Base-by-base conservation (phyloP, 495 filamentous ascomycete genomes). In the Diplogelasinospora grovesii region DNA sequence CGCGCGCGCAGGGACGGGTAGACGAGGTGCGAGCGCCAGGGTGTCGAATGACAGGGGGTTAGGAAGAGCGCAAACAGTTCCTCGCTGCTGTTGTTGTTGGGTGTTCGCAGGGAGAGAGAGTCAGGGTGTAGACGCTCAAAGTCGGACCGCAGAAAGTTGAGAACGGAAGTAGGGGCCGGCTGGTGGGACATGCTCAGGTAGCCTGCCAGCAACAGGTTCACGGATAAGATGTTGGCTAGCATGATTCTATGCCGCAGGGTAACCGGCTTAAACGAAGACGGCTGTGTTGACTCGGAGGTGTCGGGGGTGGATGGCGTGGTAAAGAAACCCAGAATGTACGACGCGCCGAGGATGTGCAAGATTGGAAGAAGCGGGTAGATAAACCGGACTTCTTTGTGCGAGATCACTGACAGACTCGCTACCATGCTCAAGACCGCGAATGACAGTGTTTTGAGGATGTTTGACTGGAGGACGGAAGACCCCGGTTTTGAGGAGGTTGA, bases 371-470 rank as follows among this genome's bases (percentile, higher is more conserved):
- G 75, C 4, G 92, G 93, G 54, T 95, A 95, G 48, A 97, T 84
- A 65, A 98, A 98, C 48, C 92, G 87, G 45, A 95, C 85, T 75
- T 98, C 92, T 63, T 98, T 98, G 66, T 98, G 92, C 19, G 90
- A 79, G 41, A 98, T 83, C 10, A 85, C 45, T 7, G 86, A 93
- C 14, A 97, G 76, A 14, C 68, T 56, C 0, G 64, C 48, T 16
- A 81, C 73, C 48, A 87, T 81, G 20, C 74, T 46, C 22, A 86
- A 24, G 22, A 75, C 68, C 0, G 79, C 70, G 11, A 69, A 69
- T 23, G 79, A 75, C 11, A 95, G 64, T 31, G 84, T 78, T 38
- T 69, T 70, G 34, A 68, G 57, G 8, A 64, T 54, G 27, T 68
- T 69, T 32, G 62, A 58, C 22, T 67, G 64, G 6, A 57, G 52